Conservation (phyloP, 805 yeast species). For the Candida endomychidarum region DNA sequence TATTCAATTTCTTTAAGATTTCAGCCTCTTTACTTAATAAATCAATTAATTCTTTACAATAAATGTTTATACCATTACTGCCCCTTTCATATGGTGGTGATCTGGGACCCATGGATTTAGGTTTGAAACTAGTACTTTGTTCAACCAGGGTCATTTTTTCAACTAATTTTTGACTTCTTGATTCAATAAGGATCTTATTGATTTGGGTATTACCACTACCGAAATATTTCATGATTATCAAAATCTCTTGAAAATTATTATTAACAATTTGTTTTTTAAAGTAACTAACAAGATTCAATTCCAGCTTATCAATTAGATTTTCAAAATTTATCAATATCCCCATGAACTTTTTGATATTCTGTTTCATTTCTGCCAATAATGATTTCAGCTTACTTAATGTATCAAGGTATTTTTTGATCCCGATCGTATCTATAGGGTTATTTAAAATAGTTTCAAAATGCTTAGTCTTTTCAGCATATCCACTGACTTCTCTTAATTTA, state of each 20-base stretch:
- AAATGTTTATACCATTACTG: constrained; percentile 55
- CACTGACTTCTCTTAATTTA: constrained; percentile 52
- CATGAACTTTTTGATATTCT: constrained; percentile 51
- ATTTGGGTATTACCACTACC: constrained; percentile 18
- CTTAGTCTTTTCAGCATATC: constrained; percentile 46
- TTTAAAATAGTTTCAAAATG: constrained; percentile 37
- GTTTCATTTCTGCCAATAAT: constrained; percentile 45
- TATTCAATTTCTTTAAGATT: constrained; percentile 38
- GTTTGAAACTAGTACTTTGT: constrained; percentile 22
- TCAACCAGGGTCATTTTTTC: constrained; percentile 43
- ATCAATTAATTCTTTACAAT: constrained; percentile 51
- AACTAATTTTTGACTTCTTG: constrained; percentile 31
- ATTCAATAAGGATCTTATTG: constrained; percentile 19
- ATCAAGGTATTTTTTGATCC: constrained; percentile 36
- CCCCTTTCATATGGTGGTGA: constrained; percentile 57
- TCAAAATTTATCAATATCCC: constrained; percentile 66
- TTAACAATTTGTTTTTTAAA: constrained; percentile 40
- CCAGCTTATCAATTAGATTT: constrained; percentile 56
- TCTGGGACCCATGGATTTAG: constrained; percentile 19
- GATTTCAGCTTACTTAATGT: constrained; percentile 40
- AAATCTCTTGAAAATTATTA: constrained; percentile 41
- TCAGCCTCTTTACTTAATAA: constrained; percentile 51
- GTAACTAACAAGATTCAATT: constrained; percentile 50
- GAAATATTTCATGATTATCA: constrained; percentile 48
- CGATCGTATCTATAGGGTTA: constrained; percentile 37